Evolutionary conservation across 805 yeast genomes (phyloP).

Genomic region (Metschnikowia kunwiensis): DNA sequence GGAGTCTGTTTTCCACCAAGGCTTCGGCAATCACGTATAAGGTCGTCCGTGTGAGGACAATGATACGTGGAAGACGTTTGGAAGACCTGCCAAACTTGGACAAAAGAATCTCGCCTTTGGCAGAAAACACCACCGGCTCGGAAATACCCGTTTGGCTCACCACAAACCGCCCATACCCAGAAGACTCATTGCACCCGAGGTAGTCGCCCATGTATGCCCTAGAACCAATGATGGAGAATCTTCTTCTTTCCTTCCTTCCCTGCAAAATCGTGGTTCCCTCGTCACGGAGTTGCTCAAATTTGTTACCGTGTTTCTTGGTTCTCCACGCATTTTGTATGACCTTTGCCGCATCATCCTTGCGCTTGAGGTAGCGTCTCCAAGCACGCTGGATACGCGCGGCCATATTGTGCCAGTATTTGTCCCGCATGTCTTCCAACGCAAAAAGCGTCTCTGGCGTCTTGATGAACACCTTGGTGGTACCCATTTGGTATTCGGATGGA

Average conservation of each 20-base stretch:
- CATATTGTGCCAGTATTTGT: conserved; percentile 96
- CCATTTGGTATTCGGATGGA: conserved; percentile 79
- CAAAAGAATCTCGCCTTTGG: conserved; percentile 74
- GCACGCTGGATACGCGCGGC: conserved; percentile 97
- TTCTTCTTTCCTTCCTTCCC: conserved; percentile 82
- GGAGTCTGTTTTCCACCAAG: conserved; percentile 54
- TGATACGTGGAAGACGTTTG: conserved; percentile 66
- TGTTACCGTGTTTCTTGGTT: conserved; percentile 73
- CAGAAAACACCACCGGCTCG: conserved; percentile 72
- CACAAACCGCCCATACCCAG: conserved; percentile 72
- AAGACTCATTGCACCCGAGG: conserved; percentile 70
- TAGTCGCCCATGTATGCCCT: conserved; percentile 95
- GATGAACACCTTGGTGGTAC: conserved; percentile 87
- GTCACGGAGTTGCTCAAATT: conserved; percentile 81
- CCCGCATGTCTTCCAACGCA: conserved; percentile 94
- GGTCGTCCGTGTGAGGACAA: conserved; percentile 60
- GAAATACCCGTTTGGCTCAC: conserved; percentile 64
- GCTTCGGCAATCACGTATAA: conserved; percentile 74
- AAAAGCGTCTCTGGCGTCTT: conserved; percentile 96
- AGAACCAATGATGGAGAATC: conserved; percentile 81
- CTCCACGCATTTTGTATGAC: conserved; percentile 81
- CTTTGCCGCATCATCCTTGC: conserved; percentile 83
- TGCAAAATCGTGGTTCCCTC: conserved; percentile 69
- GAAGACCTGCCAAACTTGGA: conserved; percentile 94
- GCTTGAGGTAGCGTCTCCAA: conserved; percentile 78